Percentiles rank a stretch among this genome's conserved stretches.
Evolutionary conservation across 495 filamentous ascomycete species (phyloP).

Genomic region (Neurospora sp.): DNA sequence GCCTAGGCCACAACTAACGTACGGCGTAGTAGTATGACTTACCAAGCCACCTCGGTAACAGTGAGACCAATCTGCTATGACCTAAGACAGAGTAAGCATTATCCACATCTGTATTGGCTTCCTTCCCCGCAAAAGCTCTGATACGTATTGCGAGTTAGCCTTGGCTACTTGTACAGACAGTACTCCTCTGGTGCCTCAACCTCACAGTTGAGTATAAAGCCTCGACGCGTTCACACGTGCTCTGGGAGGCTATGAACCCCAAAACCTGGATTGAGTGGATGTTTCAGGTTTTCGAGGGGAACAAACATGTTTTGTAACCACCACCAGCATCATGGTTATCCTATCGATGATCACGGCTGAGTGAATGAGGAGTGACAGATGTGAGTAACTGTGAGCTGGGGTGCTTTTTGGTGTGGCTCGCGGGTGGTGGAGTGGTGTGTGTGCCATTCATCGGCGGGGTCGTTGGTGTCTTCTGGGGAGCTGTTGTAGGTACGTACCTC

Average conservation of each 20-base stretch:
- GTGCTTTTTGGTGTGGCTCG: background rate
- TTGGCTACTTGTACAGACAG: background rate
- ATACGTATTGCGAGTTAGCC: background rate
- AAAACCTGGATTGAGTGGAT: background rate
- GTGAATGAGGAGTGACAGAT: background rate
- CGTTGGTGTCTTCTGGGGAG: background rate
- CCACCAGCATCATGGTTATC: background rate
- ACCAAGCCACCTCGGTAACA: background rate
- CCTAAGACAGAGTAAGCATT: background rate
- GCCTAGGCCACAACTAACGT: constrained; percentile 1
- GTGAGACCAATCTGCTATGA: constrained; percentile 10
- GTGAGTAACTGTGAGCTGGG: background rate
- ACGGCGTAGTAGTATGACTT: background rate
- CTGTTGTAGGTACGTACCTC: background rate
- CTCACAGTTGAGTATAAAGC: background rate
- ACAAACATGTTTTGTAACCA: background rate
- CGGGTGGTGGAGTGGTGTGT: background rate
- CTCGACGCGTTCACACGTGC: background rate
- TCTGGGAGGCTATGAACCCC: background rate
- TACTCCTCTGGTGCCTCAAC: background rate
- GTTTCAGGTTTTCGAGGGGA: background rate
- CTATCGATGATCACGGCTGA: background rate
- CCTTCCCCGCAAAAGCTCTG: background rate
- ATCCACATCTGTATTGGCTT: constrained; percentile 1
- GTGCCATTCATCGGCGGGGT: background rate